Percentiles rank a stretch among this genome's conserved stretches.
These are phyloP conservation scores for Drechmeria coniospora DNA, from an alignment of 2,329 filamentous ascomycete species.

Conservation along the genomic window DNA sequence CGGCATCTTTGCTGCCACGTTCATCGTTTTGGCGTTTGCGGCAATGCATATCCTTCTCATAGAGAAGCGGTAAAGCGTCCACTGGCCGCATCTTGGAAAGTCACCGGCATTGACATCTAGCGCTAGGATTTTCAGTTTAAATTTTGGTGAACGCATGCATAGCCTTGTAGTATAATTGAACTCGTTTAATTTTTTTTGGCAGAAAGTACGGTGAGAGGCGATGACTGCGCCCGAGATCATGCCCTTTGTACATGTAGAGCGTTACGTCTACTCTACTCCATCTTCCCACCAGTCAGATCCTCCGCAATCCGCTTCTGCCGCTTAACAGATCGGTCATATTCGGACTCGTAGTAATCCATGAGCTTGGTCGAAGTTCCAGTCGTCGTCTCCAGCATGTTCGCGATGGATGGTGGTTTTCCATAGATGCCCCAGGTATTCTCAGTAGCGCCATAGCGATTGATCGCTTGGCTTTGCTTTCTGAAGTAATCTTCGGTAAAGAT, in stretches of 20 bases:
- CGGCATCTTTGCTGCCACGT: constrained; percentile 65
- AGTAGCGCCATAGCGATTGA: constrained; percentile 17
- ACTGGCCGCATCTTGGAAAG: no score
- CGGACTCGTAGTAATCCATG: constrained; percentile 20
- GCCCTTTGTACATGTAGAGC: no score
- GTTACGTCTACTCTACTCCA: no score
- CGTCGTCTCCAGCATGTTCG: constrained; percentile 25
- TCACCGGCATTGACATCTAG: no score
- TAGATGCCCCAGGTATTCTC: constrained; percentile 37
- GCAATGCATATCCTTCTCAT: constrained; percentile 91
- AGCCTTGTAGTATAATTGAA: no score
- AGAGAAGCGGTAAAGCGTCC: constrained; percentile 47
- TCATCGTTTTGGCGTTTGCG: constrained; percentile 73
- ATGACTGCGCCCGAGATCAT: no score
- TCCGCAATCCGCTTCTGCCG: constrained; percentile 41
- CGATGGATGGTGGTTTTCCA: constrained; percentile 28
- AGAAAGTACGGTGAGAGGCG: no score
- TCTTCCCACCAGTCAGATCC: constrained; percentile 44
- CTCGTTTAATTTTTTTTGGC: no score
- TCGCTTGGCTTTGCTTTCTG: constrained; percentile 17
- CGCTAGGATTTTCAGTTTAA: no score
- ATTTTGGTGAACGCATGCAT: no score
- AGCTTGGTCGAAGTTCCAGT: constrained; percentile 19
- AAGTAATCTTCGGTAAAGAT: constrained; percentile 56
- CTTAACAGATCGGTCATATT: constrained; percentile 28